Percentiles rank a stretch among this genome's conserved stretches.
These are phyloP conservation scores for Tillandsia leiboldiana DNA, from an alignment of 176 grass and related monocot species.

Conservation along the genomic window DNA sequence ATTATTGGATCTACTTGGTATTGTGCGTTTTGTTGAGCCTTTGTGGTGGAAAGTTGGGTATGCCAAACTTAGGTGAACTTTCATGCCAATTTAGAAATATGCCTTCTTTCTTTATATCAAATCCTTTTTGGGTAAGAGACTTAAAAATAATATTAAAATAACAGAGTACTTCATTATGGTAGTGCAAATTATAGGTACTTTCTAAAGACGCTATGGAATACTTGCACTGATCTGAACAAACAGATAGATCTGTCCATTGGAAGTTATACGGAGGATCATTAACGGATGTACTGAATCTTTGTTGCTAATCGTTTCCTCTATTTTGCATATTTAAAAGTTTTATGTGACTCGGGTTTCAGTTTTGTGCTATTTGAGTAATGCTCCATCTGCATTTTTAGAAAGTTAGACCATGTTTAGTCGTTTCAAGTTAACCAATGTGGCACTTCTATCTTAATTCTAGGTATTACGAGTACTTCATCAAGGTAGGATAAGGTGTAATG, in stretches of 20 bases:
- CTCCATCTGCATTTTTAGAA: background rate
- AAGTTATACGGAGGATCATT: background rate
- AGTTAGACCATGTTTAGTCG: background rate
- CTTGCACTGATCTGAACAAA: background rate
- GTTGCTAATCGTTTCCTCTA: too few relatives aligned
- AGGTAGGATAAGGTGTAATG: background rate
- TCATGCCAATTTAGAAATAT: background rate
- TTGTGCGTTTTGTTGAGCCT: constrained; percentile 80
- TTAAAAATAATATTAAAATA: too few relatives aligned
- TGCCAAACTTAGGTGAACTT: constrained; percentile 74
- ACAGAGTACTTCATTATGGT: too few relatives aligned
- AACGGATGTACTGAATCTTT: background rate
- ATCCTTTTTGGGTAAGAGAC: too few relatives aligned
- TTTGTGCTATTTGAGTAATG: background rate
- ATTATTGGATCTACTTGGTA: constrained; percentile 57
- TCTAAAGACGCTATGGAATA: too few relatives aligned
- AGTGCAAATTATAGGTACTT: too few relatives aligned
- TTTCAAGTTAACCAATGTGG: background rate
- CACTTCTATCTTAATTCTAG: background rate
- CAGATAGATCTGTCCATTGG: background rate
- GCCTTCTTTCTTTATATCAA: too few relatives aligned
- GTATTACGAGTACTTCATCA: background rate
- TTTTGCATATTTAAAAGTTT: background rate
- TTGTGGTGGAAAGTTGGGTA: constrained; percentile 99
- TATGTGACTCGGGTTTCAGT: background rate